Evolutionary conservation across 148 eudicot genomes (phyloP), one percentile per base, ranked within the genome.

Genomic region (Fagopyrum esculentum): DNA sequence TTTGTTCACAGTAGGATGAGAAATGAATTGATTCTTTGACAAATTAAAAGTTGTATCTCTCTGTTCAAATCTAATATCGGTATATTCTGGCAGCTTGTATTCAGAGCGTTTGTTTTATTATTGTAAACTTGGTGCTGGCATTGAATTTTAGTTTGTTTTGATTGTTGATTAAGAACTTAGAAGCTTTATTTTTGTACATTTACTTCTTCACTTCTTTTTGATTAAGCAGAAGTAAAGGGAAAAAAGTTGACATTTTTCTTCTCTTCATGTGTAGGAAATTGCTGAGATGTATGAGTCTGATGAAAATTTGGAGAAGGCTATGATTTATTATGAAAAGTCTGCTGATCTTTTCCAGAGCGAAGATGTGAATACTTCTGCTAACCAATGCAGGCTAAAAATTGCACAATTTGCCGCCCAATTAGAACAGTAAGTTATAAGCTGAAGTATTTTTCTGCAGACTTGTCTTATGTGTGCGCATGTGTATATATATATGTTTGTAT

Each of bases 281-380:
- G 89, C 81, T 60, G 87, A 86, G 51, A 59, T 84, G 69, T 80
- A 66, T 40, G 89, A 84, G 80, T 73, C 76, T 45, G 89, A 82
- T 50, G 82, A 80, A 44, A 82, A 80, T 60, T 68, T 84, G 54
- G 85, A 86, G 77, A 66, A 84, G 82, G 87, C 89, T 72, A 80
- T 86, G 71, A 80, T 60, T 45, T 84, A 77, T 72, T 84, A 72
- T 78, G 85, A 86, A 30, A 78, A 64, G 75, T 72, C 89, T 50
- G 85, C 89, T 70, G 89, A 86, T 45, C 79, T 86, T 60, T 86
- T 84, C 77, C 84, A 82, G 80, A 75, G 84, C 63, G 87, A 84
- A 84, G 87, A 86, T 35, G 87, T 77, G 59, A 77, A 80, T 45
- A 73, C 85, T 22, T 76, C 87, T 75, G 87, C 85, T 56, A 86